phyloP scores from a whole-genome alignment of 2,329 filamentous ascomycete species.

The Chalara sp. region DNA sequence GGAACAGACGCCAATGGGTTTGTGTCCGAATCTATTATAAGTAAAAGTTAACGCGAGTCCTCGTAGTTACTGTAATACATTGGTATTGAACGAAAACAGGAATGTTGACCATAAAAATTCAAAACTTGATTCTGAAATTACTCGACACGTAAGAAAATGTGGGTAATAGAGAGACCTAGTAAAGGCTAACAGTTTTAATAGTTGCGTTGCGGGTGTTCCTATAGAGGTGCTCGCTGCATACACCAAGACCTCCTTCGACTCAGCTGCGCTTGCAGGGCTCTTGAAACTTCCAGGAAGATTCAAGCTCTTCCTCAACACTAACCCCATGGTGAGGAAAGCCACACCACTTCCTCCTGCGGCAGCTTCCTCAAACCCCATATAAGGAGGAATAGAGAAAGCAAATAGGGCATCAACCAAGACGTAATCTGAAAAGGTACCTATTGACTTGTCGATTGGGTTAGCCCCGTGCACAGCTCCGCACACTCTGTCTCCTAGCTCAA shows the following conservation, averaged over 20 bases:
- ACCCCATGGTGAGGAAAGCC: background rate
- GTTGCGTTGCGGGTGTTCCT: constrained; percentile 38
- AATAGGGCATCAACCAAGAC: constrained; percentile 30
- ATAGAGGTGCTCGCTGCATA: constrained; percentile 37
- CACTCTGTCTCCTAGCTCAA: constrained; percentile 19
- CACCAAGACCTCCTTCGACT: constrained; percentile 30
- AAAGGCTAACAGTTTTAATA: constrained; percentile 24
- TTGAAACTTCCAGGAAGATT: background rate
- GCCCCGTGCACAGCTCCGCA: constrained; percentile 5
- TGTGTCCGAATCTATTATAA: background rate
- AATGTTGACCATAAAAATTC: too few species aligned
- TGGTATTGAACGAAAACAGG: too few species aligned
- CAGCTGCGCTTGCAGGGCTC: background rate
- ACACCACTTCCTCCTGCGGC: background rate
- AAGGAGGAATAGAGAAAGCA: constrained; percentile 30
- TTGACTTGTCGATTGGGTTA: constrained; percentile 2
- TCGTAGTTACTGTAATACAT: background rate
- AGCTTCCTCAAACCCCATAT: constrained; percentile 17
- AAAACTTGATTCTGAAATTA: too few species aligned
- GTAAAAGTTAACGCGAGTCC: background rate
- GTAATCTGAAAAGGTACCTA: constrained; percentile 39
- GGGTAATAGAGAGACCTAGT: background rate
- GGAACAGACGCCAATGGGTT: constrained; percentile 30
- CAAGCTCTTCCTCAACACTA: background rate
- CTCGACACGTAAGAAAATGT: too few species aligned